phyloP scores from a whole-genome alignment of 2,329 filamentous ascomycete species.

The Colletotrichum zoysiae region DNA sequence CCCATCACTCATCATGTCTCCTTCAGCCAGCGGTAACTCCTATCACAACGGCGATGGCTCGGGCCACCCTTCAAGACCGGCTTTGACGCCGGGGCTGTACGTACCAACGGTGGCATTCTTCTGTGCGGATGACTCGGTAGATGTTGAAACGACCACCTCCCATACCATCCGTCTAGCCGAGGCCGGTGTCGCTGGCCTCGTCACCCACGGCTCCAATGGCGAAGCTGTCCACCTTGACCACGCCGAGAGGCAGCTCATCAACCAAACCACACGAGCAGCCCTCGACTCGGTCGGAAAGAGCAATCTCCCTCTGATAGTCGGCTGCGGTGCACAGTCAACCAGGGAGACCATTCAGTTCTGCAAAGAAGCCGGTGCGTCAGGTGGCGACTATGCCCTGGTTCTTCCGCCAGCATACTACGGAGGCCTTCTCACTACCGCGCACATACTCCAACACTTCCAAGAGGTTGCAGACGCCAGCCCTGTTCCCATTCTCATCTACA shows the following conservation, averaged over 20 bases:
- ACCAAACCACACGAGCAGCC: slow-evolving; percentile 65
- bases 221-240: slow-evolving; percentile 71
- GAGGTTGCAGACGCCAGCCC: slow-evolving; percentile 65
- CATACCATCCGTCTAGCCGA: slow-evolving; percentile 71
- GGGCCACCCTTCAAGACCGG: slow-evolving; percentile 6
- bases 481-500: slow-evolving; percentile 75
- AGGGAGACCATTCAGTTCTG: slow-evolving; percentile 72
- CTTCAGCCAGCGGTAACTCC: slow-evolving; percentile 33
- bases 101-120: slow-evolving; percentile 75
- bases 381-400: slow-evolving; percentile 72
- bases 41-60: slow-evolving; percentile 31
- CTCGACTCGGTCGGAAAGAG: slow-evolving; percentile 54
- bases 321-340: slow-evolving; percentile 74
- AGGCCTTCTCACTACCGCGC: slow-evolving; percentile 59
- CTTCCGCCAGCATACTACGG: slow-evolving; percentile 75
- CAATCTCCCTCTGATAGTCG: slow-evolving; percentile 68
- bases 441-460: slow-evolving; percentile 70
- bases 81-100: slow-evolving; percentile 62
- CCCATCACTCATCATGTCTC: slow-evolving; percentile 29
- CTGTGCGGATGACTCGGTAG: slow-evolving; percentile 65
- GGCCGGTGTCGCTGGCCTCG: slow-evolving; percentile 74
- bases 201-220: slow-evolving; percentile 79
- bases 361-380: slow-evolving; percentile 68
- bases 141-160: slow-evolving; percentile 62
- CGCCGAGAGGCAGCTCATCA: slow-evolving; percentile 67